Evolutionary conservation across 148 eudicot species (phyloP), one percentile per base, ranked within the genome.

Genomic region (Linanthus parryae): DNA sequence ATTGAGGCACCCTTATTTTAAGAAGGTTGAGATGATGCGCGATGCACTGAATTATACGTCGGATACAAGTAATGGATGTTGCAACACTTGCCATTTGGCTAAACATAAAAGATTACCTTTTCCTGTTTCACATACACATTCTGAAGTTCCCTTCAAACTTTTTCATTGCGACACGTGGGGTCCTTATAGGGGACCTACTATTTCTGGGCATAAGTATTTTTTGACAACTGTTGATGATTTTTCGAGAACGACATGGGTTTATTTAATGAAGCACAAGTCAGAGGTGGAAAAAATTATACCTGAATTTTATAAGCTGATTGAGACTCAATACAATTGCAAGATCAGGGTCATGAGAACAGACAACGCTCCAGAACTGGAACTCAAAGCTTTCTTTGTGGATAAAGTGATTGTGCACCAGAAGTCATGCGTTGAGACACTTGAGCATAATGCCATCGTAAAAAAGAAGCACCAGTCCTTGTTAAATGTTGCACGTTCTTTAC

Each of bases 191-290:
- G 12, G 2, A 3, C 8, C 25, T 20, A 5, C 4, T 8, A 8
- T 2, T 2, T 25, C 1, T 8, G 25, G 11, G 5, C 24, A 2
- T 44, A 8, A 8, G 16, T 44, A 44, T 20, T 44, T 44, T 22
- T 1, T 44, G 5, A 22, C 25, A 2, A 22, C 24, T 20, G 48
- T 21, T 5, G 26, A 44, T 44, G 48, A 20, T 44, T 2, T 20
- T 22, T 20, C 48, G 2, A 20, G 48, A 44, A 20, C 27, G 8
- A 44, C 48, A 2, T 44, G 48, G 48, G 27, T 44, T 20, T 44
- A 20, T 39, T 18, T 44, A 7, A 44, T 44, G 48, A 44, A 22
- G 12, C 2, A 20, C 12, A 20, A 44, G 24, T 20, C 3, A 20
- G 26, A 44, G 24, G 3, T 14, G 1, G 11, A 4, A 8, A 1